These are phyloP conservation scores for Heliosperma pusillum DNA, from an alignment of 148 eudicot species.

Conservation along the genomic window DNA sequence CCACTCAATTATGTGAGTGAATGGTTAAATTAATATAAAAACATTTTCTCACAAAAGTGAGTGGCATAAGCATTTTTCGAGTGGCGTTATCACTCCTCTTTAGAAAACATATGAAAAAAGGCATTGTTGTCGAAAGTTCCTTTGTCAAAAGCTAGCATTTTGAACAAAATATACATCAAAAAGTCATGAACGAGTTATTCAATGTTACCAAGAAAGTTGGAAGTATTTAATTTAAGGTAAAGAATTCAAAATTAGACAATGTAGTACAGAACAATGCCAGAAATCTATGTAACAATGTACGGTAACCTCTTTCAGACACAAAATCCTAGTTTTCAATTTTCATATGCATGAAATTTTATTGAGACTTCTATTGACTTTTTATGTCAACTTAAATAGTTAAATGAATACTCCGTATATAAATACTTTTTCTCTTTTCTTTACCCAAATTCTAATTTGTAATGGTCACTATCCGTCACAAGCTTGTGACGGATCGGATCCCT, in stretches of 20 bases:
- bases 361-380: slow-evolving; percentile 1
- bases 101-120: neutral
- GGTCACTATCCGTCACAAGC: too few relatives aligned
- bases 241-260: neutral
- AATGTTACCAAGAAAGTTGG: neutral
- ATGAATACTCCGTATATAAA: too few relatives aligned
- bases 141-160: neutral
- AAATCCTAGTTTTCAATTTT: neutral
- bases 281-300: neutral
- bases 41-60: too few relatives aligned
- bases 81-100: too few relatives aligned
- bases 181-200: neutral
- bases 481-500: too few relatives aligned
- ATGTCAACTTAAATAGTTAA: neutral
- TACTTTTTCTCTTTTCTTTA: too few relatives aligned
- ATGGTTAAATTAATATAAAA: too few relatives aligned
- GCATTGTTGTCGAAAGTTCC: neutral
- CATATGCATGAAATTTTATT: neutral
- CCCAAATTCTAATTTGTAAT: too few relatives aligned
- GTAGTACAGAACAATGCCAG: neutral
- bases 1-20: too few relatives aligned
- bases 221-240: neutral
- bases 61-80: too few relatives aligned
- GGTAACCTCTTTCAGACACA: neutral
- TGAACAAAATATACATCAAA: too few relatives aligned